Percentiles rank a stretch among this genome's conserved stretches.
phyloP scores from a whole-genome alignment of 306 rosid species.

The Calophaca sinica region DNA sequence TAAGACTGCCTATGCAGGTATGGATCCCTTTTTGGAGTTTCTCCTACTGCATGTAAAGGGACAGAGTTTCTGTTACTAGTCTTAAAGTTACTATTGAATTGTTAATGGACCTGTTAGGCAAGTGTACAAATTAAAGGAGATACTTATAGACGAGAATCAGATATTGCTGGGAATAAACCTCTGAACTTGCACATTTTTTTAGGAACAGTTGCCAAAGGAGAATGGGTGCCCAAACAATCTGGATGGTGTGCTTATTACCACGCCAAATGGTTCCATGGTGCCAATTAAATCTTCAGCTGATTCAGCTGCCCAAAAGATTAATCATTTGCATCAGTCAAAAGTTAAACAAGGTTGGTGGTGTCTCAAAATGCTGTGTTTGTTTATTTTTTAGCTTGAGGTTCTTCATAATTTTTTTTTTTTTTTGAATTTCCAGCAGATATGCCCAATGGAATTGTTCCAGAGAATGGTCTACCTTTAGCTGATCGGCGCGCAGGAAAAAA shows the following conservation, averaged over 20 bases:
- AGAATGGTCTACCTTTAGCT: slow-evolving; percentile 63
- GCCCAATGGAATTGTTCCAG: slow-evolving; percentile 61
- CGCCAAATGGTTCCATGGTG: slow-evolving; percentile 58
- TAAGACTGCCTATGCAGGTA: slow-evolving; percentile 62
- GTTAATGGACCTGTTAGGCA: slow-evolving; percentile 37
- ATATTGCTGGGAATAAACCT: slow-evolving; percentile 39
- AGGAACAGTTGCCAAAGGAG: slow-evolving; percentile 62
- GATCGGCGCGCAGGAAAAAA: slow-evolving; percentile 73
- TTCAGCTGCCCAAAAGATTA: slow-evolving; percentile 52
- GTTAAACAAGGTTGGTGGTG: slow-evolving; percentile 69
- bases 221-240: slow-evolving; percentile 52
- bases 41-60: slow-evolving; percentile 12
- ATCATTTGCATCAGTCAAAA: slow-evolving; percentile 50
- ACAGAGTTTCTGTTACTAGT: slow-evolving; percentile 24
- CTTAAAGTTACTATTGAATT: slow-evolving; percentile 39
- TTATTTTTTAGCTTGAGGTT: slow-evolving; percentile 30
- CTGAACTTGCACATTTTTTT: slow-evolving; percentile 52
- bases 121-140: slow-evolving; percentile 26
- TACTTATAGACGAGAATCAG: slow-evolving; percentile 35
- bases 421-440: slow-evolving; percentile 56
- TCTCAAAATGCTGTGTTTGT: slow-evolving; percentile 30
- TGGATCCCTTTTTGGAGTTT: slow-evolving; percentile 38
- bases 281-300: slow-evolving; percentile 44
- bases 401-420: slow-evolving; percentile 34
- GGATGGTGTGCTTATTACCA: slow-evolving; percentile 51